Evolutionary conservation across 441 rosid species (phyloP).

Genomic region (Croton setiger): DNA sequence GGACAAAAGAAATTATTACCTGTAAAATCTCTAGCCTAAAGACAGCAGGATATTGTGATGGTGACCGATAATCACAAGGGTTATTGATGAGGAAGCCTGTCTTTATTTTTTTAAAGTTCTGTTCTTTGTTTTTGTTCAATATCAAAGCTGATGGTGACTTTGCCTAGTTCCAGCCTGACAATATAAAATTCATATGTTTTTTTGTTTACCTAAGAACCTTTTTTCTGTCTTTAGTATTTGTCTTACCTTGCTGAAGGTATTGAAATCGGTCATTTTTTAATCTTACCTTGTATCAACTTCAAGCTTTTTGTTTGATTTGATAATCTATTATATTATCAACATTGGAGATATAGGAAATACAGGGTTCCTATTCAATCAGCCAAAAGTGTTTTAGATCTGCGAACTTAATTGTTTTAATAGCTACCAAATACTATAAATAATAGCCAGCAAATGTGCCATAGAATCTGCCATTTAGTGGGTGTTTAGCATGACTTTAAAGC

Average conservation of each 20-base stretch:
- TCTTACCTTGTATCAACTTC: not conserved
- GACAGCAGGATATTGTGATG: conserved; percentile 12
- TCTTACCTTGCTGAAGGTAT: not conserved
- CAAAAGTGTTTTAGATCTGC: no score
- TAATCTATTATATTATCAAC: not conserved
- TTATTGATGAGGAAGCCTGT: not conserved
- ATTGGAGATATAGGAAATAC: not conserved
- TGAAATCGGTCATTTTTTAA: not conserved
- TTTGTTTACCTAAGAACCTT: not conserved
- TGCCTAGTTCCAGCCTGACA: conserved; percentile 1
- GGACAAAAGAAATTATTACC: not conserved
- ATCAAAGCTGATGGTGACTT: not conserved
- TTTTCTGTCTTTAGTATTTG: not conserved
- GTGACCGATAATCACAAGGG: conserved; percentile 5
- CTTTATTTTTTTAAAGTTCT: not conserved
- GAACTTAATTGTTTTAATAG: no score
- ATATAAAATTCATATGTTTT: not conserved
- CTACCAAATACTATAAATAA: no score
- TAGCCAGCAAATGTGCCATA: no score
- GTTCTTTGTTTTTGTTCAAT: not conserved
- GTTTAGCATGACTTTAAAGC: no score
- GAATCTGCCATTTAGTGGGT: no score
- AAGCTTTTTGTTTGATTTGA: not conserved
- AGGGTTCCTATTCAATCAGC: not conserved
- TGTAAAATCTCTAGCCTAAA: not conserved